Conservation (phyloP, 2,329 filamentous ascomycete species). For the Penicillium sp. region DNA sequence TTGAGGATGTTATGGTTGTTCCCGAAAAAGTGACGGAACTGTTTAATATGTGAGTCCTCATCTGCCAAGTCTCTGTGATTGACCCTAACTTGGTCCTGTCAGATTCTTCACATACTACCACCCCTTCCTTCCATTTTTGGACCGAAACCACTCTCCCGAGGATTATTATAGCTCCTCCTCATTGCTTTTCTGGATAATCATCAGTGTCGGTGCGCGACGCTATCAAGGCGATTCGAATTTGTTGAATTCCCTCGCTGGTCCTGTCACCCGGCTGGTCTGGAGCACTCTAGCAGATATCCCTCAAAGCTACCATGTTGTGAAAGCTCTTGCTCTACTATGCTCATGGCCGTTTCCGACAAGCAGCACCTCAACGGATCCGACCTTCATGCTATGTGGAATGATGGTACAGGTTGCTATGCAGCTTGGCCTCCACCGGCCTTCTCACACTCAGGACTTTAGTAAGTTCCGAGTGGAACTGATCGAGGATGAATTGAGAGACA, state of each 20-base stretch:
- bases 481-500: conserved; percentile 62
- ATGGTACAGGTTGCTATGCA: conserved; percentile 70
- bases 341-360: conserved; percentile 65
- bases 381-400: conserved; percentile 63
- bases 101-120: conserved; percentile 66
- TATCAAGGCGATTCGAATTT: conserved; percentile 55
- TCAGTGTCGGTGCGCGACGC: conserved; percentile 61
- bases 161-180: conserved; percentile 58
- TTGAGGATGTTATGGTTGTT: conserved; percentile 51
- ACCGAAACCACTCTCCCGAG: conserved; percentile 53
- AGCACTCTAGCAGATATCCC: conserved; percentile 60
- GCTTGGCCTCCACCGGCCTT: conserved; percentile 63
- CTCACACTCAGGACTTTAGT: conserved; percentile 58
- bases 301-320: conserved; percentile 63
- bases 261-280: conserved; percentile 60
- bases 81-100: conserved; percentile 30
- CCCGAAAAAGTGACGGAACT: conserved; percentile 45
- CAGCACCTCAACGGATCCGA: conserved; percentile 62
- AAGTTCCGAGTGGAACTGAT: conserved; percentile 54
- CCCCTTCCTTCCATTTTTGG: conserved; percentile 63
- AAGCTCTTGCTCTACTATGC: conserved; percentile 62
- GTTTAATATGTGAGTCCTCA: conserved; percentile 42
- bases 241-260: conserved; percentile 52
- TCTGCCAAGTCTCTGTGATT: neutral
- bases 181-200: conserved; percentile 68